Conservation (phyloP, 2,329 filamentous ascomycete species). For the Microthyrium microscopicum region DNA sequence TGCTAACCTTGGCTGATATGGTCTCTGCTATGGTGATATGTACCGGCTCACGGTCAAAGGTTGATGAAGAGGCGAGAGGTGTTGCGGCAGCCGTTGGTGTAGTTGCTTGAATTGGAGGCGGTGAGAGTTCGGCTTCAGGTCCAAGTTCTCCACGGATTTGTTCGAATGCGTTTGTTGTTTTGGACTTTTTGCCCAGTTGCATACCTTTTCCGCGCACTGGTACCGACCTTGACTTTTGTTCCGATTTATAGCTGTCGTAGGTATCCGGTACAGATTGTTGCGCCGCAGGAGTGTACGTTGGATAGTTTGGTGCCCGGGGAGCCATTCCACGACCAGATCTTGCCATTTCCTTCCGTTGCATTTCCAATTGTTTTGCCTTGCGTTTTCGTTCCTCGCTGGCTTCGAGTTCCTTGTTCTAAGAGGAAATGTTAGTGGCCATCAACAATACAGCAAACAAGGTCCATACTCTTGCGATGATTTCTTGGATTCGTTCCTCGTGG, state of each 20-base stretch:
- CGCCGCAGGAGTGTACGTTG: slow-evolving; percentile 69
- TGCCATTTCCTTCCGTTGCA: slow-evolving; percentile 93
- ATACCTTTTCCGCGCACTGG: slow-evolving; percentile 88
- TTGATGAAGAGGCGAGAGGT: slow-evolving; percentile 40
- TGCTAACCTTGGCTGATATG: slow-evolving; percentile 76
- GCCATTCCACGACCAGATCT: slow-evolving; percentile 47
- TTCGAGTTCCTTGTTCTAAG: slow-evolving; percentile 95
- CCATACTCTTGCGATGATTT: slow-evolving; percentile 88
- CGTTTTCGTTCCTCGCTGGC: slow-evolving; percentile 96
- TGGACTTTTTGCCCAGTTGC: slow-evolving; percentile 98
- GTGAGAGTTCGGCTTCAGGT: slow-evolving; percentile 59
- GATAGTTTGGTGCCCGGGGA: slow-evolving; percentile 67
- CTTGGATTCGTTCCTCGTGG: slow-evolving; percentile 96
- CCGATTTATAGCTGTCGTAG: slow-evolving; percentile 88
- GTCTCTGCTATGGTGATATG: slow-evolving; percentile 77
- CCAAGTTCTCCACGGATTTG: slow-evolving; percentile 83
- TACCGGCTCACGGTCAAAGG: slow-evolving; percentile 66
- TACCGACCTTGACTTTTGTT: slow-evolving; percentile 59
- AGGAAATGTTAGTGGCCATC: slow-evolving; percentile 8
- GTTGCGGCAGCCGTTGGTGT: slow-evolving; percentile 35
- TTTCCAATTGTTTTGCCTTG: slow-evolving; percentile 95
- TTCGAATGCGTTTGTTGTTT: slow-evolving; percentile 94
- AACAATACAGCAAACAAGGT: slow-evolving; percentile 12
- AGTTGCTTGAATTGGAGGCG: slow-evolving; percentile 49
- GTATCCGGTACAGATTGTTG: slow-evolving; percentile 61